Conservation (phyloP, 2,329 filamentous ascomycete genomes). For the Whalleya microplaca region DNA sequence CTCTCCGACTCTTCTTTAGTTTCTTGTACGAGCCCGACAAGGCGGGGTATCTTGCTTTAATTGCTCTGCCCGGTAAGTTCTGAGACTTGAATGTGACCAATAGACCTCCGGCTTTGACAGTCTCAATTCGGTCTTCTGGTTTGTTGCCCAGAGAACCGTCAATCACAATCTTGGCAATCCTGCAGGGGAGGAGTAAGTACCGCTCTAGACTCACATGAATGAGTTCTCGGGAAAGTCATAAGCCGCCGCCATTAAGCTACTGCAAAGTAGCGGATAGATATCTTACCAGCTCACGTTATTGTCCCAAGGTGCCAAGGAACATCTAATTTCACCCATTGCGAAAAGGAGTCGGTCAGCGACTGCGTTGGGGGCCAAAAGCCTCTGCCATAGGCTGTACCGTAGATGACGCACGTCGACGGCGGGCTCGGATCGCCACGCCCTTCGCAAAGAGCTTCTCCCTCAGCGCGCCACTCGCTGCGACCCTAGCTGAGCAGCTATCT, state of each 20-base stretch:
- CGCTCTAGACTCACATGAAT: background rate
- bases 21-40: background rate
- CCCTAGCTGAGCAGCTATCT: conserved; percentile 6
- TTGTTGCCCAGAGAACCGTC: background rate
- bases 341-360: conserved; percentile 15
- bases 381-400: conserved; percentile 4
- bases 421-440: conserved; percentile 21
- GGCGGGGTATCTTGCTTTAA: background rate
- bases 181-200: background rate
- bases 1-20: background rate
- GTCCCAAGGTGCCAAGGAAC: background rate
- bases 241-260: background rate
- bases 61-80: background rate
- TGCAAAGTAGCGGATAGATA: background rate
- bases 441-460: conserved; percentile 27
- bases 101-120: background rate
- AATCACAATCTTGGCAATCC: background rate
- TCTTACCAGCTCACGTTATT: background rate
- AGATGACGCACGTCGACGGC: conserved; percentile 6
- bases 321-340: conserved; percentile 3
- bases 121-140: background rate
- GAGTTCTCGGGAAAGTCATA: background rate
- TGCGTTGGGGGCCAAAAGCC: conserved; percentile 14
- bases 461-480: conserved; percentile 27
- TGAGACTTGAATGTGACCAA: background rate